Base-by-base conservation (phyloP, 2,329 filamentous ascomycete genomes). In the Paraphaeosphaeria sporulosa region DNA sequence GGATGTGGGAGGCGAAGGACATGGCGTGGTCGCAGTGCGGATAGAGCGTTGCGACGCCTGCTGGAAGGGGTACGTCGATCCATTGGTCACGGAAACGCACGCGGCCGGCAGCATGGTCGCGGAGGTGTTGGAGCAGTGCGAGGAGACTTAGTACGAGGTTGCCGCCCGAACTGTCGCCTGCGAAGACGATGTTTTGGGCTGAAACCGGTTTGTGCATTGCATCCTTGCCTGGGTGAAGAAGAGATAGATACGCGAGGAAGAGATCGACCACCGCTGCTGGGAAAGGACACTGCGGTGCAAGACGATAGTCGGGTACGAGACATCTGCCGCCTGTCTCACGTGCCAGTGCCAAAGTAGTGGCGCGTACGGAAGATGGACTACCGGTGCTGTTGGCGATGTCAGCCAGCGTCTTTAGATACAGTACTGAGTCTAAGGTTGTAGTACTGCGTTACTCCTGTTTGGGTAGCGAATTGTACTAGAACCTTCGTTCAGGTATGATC, bases 141-240 rank as follows among this genome's bases (percentile, higher is more conserved):
- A 90, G 79, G 0, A 93, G 82, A 2, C 85, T 84, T 25, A 92
- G 81, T 8, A 81, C 74, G 34, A 93, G 83, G 66, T 91, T 90
- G 2, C 89, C 91, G 15, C 91, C 91, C 9, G 91, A 90, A 65
- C 86, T 89, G 68, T 93, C 90, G 40, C 91, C 90, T 4, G 85
- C 83, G 65, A 93, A 79, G 12, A 92, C 86, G 43, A 93, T 87
- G 59, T 91, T 80, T 44, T 83, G 79, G 0, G 90, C 81, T 17
- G 80, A 76, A 4, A 93, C 85, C 2, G 90, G 79, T 25, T 84
- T 80, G 72, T 93, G 90, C 57, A 87, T 83, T 0, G 89, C 85
- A 21, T 83, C 88, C 0, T 85, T 80, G 0, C 88, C 87, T 12
- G 91, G 91, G 68, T 91, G 90, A 3, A 94, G 81, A 27, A 92